Conservation (phyloP, 768 basidiomycete genomes). For the Tricholomella constricta region DNA sequence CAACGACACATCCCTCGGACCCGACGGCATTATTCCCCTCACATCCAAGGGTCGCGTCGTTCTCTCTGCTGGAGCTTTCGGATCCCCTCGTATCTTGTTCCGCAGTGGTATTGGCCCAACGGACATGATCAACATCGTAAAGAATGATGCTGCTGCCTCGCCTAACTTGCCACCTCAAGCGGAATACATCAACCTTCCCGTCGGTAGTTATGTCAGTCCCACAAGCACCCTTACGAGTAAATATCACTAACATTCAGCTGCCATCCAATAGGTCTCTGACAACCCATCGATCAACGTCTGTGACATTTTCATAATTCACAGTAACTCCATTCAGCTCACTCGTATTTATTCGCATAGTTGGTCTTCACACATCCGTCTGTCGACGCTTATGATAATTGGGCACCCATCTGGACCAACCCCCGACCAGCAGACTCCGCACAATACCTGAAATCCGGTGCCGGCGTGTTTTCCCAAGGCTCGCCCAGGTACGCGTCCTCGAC, state of each 20-base stretch:
- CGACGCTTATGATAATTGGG: constrained; percentile 69
- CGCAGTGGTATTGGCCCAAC: constrained; percentile 62
- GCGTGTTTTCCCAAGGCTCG: constrained; percentile 50
- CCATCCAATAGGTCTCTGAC: constrained; percentile 44
- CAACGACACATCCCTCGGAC: constrained; percentile 58
- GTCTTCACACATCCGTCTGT: constrained; percentile 66
- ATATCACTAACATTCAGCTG: no score
- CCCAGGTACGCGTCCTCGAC: not conserved
- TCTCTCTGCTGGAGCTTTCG: constrained; percentile 60
- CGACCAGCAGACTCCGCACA: constrained; percentile 56
- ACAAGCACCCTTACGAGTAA: no score
- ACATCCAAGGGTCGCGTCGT: constrained; percentile 59
- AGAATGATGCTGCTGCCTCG: constrained; percentile 44
- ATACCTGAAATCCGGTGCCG: constrained; percentile 54
- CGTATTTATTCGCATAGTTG: constrained; percentile 35
- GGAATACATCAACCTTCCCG: constrained; percentile 61
- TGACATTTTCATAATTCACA: not conserved
- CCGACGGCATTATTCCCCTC: constrained; percentile 57
- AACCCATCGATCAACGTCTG: constrained; percentile 63
- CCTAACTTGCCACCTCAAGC: constrained; percentile 47
- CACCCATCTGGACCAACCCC: constrained; percentile 54
- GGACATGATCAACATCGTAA: constrained; percentile 58
- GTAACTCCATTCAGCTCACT: not conserved
- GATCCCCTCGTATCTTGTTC: constrained; percentile 59
- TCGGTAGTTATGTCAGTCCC: constrained; percentile 48